A percentile compares a stretch with the other conserved stretches of the same genome.
These are phyloP conservation scores for Oryza glaberrima DNA, from an alignment of 176 grass and related monocot species.

Conservation along the genomic window DNA sequence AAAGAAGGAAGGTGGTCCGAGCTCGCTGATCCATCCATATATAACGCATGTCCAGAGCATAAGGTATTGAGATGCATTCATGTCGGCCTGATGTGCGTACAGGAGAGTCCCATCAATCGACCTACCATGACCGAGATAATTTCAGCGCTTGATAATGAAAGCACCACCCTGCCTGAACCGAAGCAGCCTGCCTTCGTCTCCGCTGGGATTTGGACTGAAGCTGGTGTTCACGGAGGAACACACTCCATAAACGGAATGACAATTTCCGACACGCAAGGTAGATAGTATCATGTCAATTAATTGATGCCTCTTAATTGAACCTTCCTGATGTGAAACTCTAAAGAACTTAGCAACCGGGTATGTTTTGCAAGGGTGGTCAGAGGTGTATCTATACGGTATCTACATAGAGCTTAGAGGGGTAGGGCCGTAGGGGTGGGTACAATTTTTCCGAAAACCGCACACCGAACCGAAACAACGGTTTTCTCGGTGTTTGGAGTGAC, in stretches of 20 bases:
- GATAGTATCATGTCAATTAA: slow-evolving; percentile 25
- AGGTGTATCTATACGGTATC: too few relatives aligned
- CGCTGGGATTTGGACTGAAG: not conserved
- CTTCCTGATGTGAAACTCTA: not conserved
- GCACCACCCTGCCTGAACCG: slow-evolving; percentile 26
- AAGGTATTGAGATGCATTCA: slow-evolving; percentile 47
- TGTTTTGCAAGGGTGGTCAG: not conserved
- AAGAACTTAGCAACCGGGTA: not conserved
- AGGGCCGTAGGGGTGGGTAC: too few relatives aligned
- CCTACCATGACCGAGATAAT: slow-evolving; percentile 45
- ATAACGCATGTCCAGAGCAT: slow-evolving; percentile 27
- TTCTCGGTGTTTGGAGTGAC: too few relatives aligned
- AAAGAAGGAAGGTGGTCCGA: slow-evolving; percentile 50
- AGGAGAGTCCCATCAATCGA: slow-evolving; percentile 46
- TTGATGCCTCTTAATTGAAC: not conserved
- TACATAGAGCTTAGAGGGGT: too few relatives aligned
- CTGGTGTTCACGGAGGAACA: slow-evolving; percentile 15
- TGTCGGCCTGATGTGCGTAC: slow-evolving; percentile 48
- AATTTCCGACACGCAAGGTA: slow-evolving; percentile 39
- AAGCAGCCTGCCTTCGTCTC: slow-evolving; percentile 58
- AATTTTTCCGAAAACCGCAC: too few relatives aligned
- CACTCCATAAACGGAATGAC: slow-evolving; percentile 48
- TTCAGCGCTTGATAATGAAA: slow-evolving; percentile 43
- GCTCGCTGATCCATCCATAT: slow-evolving; percentile 50
- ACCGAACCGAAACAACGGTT: too few relatives aligned